Percentiles rank a stretch among this genome's conserved stretches.
Evolutionary conservation across 345 rosid species (phyloP).

Genomic region (Salix exigua): DNA sequence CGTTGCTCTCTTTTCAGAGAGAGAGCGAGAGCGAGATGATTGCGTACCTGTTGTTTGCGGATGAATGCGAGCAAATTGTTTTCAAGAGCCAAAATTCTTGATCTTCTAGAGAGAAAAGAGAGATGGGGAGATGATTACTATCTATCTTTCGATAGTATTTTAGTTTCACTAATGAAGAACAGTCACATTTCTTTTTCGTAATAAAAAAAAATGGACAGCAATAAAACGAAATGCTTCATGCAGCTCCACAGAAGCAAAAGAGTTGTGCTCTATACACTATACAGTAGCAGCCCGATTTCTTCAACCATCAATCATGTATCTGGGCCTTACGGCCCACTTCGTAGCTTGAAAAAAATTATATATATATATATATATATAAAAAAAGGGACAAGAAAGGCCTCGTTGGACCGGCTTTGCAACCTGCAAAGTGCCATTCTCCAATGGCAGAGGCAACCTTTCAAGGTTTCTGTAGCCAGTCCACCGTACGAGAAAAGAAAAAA

Average conservation of each 20-base stretch:
- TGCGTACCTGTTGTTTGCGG: not conserved
- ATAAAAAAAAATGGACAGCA: too few species aligned
- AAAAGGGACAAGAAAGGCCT: not conserved
- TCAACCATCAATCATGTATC: too few species aligned
- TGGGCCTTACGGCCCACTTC: not conserved
- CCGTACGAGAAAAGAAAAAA: not conserved
- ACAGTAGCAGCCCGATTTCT: conserved; percentile 15
- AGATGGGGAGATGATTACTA: too few species aligned
- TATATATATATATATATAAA: too few species aligned
- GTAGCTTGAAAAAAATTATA: too few species aligned
- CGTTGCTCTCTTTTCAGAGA: not conserved
- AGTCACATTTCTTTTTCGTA: too few species aligned
- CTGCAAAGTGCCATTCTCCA: not conserved
- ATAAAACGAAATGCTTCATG: not conserved
- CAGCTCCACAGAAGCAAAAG: conserved; percentile 7
- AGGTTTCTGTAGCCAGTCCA: not conserved
- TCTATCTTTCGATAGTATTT: too few species aligned
- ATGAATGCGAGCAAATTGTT: not conserved
- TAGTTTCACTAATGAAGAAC: not conserved
- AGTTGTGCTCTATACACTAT: not conserved
- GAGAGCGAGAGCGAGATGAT: not conserved
- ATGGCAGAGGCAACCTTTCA: not conserved
- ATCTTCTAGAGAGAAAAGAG: not conserved
- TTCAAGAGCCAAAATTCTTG: not conserved
- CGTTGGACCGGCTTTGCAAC: not conserved